Conservation (phyloP, 208 protist genomes). For the Porcisia deanei region DNA sequence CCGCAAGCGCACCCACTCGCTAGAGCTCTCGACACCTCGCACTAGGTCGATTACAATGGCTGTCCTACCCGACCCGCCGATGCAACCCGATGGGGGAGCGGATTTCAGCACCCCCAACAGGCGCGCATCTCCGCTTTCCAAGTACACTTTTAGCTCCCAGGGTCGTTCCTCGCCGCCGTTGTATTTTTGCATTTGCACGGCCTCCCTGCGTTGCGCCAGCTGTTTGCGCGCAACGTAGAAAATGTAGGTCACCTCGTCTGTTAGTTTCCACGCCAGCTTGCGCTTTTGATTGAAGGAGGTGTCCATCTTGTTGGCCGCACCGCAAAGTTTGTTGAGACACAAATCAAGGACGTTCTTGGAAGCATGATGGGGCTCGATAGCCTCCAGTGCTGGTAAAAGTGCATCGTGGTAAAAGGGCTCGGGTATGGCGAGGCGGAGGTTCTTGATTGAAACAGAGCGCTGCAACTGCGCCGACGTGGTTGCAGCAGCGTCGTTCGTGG, state of each 20-base stretch:
- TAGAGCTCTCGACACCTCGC: not conserved
- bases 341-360: conserved; percentile 38
- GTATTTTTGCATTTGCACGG: not conserved
- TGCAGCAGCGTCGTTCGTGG: not conserved
- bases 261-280: conserved; percentile 25
- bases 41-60: conserved; percentile 23
- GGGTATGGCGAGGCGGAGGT: conserved; percentile 22
- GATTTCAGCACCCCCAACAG: not conserved
- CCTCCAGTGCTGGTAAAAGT: conserved; percentile 39
- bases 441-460: conserved; percentile 14
- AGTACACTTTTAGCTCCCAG: conserved; percentile 6
- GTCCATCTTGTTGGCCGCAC: conserved; percentile 25
- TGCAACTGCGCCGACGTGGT: not conserved
- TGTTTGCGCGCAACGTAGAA: conserved; percentile 23
- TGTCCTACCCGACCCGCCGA: not conserved
- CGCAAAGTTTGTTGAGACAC: conserved; percentile 43
- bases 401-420: conserved; percentile 35
- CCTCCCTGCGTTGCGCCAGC: conserved; percentile 20
- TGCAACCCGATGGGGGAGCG: not conserved
- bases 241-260: conserved; percentile 28
- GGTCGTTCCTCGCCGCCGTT: not conserved
- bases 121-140: conserved; percentile 7
- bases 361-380: conserved; percentile 35
- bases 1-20: conserved; percentile 3
- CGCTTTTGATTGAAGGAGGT: conserved; percentile 30